phyloP scores from a whole-genome alignment of 495 filamentous ascomycete genomes.

The Hypoxylon fragiforme region DNA sequence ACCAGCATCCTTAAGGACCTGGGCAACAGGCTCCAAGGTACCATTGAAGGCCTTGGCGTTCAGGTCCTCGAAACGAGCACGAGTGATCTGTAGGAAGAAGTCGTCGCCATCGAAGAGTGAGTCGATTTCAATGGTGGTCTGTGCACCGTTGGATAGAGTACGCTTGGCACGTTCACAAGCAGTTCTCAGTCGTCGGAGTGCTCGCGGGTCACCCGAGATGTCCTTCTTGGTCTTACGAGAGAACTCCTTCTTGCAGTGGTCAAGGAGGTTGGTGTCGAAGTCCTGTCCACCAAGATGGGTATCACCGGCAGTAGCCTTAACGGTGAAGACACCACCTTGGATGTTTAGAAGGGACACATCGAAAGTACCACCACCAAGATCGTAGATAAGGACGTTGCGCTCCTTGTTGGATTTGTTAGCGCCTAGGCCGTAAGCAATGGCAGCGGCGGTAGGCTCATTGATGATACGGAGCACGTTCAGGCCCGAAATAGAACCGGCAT shows the following conservation, averaged over 20 bases:
- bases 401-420: conserved; percentile 91
- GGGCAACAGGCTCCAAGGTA: conserved; percentile 97
- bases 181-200: conserved; percentile 94
- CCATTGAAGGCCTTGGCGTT: conserved; percentile 96
- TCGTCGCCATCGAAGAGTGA: conserved; percentile 97
- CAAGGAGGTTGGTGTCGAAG: conserved; percentile 96
- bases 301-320: conserved; percentile 98
- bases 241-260: conserved; percentile 96
- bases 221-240: conserved; percentile 84
- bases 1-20: conserved; percentile 95
- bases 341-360: conserved; percentile 99
- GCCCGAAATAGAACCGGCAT: conserved; percentile 95
- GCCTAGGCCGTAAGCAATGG: conserved; percentile 96
- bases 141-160: conserved; percentile 92
- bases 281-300: conserved; percentile 99
- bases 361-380: conserved; percentile 99
- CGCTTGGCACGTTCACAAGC: conserved; percentile 99
- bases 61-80: conserved; percentile 98
- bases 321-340: conserved; percentile 99
- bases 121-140: conserved; percentile 99
- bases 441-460: conserved; percentile 97
- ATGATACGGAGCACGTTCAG: conserved; percentile 99
- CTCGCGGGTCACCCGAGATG: conserved; percentile 87
- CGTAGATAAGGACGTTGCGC: conserved; percentile 98
- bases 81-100: conserved; percentile 98